Percentiles rank a stretch among this genome's conserved stretches.
These are phyloP conservation scores for Recurvomyces mirabilis DNA, from an alignment of 495 filamentous ascomycete genomes.

Conservation along the genomic window DNA sequence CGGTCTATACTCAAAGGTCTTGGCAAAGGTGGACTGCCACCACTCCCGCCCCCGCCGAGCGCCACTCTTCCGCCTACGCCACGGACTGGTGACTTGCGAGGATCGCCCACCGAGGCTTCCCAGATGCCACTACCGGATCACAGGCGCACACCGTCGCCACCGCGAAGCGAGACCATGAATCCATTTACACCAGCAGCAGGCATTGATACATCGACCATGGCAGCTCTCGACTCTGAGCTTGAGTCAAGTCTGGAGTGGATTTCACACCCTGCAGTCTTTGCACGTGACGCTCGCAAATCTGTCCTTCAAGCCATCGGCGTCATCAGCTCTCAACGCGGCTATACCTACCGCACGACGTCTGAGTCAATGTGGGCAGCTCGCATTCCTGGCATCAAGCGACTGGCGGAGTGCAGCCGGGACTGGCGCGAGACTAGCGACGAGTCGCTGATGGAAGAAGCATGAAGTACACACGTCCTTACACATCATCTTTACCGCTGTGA, in stretches of 20 bases:
- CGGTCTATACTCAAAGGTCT: constrained; percentile 91
- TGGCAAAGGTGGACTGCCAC: constrained; percentile 87
- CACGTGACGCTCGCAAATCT: constrained; percentile 87
- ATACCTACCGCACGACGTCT: constrained; percentile 79
- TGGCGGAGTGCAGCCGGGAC: constrained; percentile 68
- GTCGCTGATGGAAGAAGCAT: constrained; percentile 65
- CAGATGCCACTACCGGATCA: constrained; percentile 23
- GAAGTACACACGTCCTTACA: not conserved
- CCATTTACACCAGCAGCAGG: constrained; percentile 57
- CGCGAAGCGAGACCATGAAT: constrained; percentile 27
- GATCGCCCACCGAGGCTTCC: constrained; percentile 8
- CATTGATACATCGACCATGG: constrained; percentile 67
- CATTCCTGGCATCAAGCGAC: constrained; percentile 60
- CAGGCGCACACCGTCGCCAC: constrained; percentile 37
- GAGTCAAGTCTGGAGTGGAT: constrained; percentile 98
- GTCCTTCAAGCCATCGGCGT: constrained; percentile 95
- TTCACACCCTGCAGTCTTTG: constrained; percentile 89
- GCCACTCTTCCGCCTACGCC: constrained; percentile 24
- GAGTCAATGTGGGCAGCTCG: constrained; percentile 78
- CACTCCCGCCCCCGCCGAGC: constrained; percentile 53
- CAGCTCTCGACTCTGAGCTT: constrained; percentile 81
- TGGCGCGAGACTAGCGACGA: constrained; percentile 81
- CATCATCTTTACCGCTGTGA: not conserved
- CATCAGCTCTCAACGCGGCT: constrained; percentile 85
- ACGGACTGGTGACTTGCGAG: constrained; percentile 4